These are phyloP conservation scores for Aspergillus hortae DNA, from an alignment of 2,329 filamentous ascomycete species.

Conservation along the genomic window DNA sequence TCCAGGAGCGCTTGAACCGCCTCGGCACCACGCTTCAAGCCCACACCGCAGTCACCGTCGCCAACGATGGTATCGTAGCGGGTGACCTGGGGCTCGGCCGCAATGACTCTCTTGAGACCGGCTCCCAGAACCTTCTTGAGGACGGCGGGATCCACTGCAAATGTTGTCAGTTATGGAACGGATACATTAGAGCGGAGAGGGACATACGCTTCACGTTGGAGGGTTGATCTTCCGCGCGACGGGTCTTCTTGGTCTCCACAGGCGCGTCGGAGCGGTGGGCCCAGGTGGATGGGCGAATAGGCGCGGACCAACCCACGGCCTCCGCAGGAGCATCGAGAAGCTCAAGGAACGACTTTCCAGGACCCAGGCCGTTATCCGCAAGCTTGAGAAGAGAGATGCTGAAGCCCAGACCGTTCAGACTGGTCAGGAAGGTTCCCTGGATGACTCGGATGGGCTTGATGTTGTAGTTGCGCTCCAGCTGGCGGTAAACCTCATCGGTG, in stretches of 20 bases:
- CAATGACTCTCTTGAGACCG: constrained; percentile 58
- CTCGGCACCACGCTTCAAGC: constrained; percentile 82
- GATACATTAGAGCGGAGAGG: background rate
- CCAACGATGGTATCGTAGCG: constrained; percentile 76
- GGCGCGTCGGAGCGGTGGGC: constrained; percentile 41
- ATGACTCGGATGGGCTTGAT: constrained; percentile 62
- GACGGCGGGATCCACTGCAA: constrained; percentile 46
- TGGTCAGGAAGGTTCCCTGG: constrained; percentile 68
- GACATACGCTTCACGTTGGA: constrained; percentile 51
- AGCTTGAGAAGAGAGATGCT: constrained; percentile 65
- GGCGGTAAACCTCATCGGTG: constrained; percentile 61
- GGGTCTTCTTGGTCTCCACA: constrained; percentile 39
- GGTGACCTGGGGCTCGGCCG: constrained; percentile 63
- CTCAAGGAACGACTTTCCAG: constrained; percentile 57
- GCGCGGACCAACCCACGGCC: constrained; percentile 64
- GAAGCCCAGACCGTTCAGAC: constrained; percentile 68
- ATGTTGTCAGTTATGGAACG: background rate
- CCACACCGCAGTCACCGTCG: constrained; percentile 86
- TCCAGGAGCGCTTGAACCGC: constrained; percentile 46
- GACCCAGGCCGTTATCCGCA: constrained; percentile 55
- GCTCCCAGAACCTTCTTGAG: constrained; percentile 53
- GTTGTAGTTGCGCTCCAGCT: constrained; percentile 56
- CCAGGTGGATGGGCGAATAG: constrained; percentile 59
- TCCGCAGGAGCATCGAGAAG: constrained; percentile 66
- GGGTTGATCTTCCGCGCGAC: constrained; percentile 45